These are phyloP conservation scores for Alnus rubra DNA, from an alignment of 306 rosid species.

Conservation along the genomic window DNA sequence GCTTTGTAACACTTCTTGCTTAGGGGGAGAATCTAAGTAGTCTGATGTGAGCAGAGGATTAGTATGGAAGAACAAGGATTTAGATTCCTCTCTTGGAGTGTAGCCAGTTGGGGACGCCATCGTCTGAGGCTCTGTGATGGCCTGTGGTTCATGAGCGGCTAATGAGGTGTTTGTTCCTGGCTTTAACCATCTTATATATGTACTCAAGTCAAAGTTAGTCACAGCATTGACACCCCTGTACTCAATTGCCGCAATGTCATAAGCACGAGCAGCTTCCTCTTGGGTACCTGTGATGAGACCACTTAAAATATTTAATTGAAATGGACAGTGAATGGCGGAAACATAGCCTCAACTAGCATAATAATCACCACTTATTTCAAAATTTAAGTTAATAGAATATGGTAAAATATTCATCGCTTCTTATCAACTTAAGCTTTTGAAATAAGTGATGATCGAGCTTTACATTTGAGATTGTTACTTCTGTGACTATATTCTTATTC, in stretches of 20 bases:
- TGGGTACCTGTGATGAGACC: slow-evolving; percentile 51
- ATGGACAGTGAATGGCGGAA: too few species aligned
- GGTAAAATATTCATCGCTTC: too few species aligned
- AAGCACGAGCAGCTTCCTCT: slow-evolving; percentile 93
- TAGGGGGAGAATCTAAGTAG: slow-evolving; percentile 37
- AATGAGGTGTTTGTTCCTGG: slow-evolving; percentile 36
- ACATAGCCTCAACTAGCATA: too few species aligned
- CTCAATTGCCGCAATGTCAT: slow-evolving; percentile 90
- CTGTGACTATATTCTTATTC: too few species aligned
- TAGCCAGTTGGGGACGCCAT: slow-evolving; percentile 29
- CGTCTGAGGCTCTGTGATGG: slow-evolving; percentile 27
- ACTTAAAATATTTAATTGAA: too few species aligned
- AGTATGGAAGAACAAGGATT: slow-evolving; percentile 31
- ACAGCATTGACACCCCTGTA: slow-evolving; percentile 87
- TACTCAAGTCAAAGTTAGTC: slow-evolving; percentile 82
- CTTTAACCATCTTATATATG: slow-evolving; percentile 78
- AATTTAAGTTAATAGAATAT: too few species aligned
- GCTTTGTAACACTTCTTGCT: slow-evolving; percentile 38
- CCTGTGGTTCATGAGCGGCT: slow-evolving; percentile 32
- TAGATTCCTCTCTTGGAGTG: slow-evolving; percentile 35
- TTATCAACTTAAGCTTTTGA: too few species aligned
- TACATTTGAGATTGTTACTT: too few species aligned
- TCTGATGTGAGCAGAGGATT: slow-evolving; percentile 23
- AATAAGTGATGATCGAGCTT: too few species aligned
- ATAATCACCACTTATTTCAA: too few species aligned